Percentiles rank a stretch among this genome's conserved stretches.
Evolutionary conservation across 148 eudicot species (phyloP).

Genomic region (Camellia japonica): DNA sequence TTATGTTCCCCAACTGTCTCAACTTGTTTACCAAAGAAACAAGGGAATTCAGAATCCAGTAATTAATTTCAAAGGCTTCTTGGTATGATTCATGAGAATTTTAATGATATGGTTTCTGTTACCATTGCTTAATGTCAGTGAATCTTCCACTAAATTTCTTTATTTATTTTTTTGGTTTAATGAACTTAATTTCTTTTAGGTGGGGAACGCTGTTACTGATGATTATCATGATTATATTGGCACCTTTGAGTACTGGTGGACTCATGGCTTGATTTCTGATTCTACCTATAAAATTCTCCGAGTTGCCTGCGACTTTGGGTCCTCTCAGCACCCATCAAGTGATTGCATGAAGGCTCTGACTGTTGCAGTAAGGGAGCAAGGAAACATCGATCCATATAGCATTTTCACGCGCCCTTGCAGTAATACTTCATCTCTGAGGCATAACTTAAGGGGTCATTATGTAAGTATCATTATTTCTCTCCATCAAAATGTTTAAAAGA

Average conservation of each 20-base stretch:
- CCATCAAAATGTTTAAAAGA: not conserved
- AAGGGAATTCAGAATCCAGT: slow-evolving; percentile 61
- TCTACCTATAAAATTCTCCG: slow-evolving; percentile 61
- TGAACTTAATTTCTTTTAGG: slow-evolving; percentile 38
- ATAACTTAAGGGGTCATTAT: slow-evolving; percentile 63
- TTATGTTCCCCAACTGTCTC: slow-evolving; percentile 89
- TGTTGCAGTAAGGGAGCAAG: slow-evolving; percentile 58
- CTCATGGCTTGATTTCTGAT: slow-evolving; percentile 84
- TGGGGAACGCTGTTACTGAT: slow-evolving; percentile 91
- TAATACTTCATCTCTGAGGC: slow-evolving; percentile 38
- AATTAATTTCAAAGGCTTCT: slow-evolving; percentile 83
- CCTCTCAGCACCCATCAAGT: slow-evolving; percentile 68
- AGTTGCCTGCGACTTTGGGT: slow-evolving; percentile 49
- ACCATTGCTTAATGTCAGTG: not conserved
- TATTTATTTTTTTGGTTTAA: not conserved
- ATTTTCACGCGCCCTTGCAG: slow-evolving; percentile 72
- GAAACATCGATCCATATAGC: slow-evolving; percentile 88
- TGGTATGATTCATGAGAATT: slow-evolving; percentile 43
- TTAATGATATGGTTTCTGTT: not conserved
- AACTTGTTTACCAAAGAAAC: slow-evolving; percentile 65
- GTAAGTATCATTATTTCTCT: slow-evolving; percentile 40
- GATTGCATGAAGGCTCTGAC: slow-evolving; percentile 50
- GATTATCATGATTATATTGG: slow-evolving; percentile 83
- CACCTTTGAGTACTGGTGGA: slow-evolving; percentile 98
- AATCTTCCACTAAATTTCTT: not conserved